Conservation (phyloP, 495 filamentous ascomycete genomes). For the Neurospora sp. region DNA sequence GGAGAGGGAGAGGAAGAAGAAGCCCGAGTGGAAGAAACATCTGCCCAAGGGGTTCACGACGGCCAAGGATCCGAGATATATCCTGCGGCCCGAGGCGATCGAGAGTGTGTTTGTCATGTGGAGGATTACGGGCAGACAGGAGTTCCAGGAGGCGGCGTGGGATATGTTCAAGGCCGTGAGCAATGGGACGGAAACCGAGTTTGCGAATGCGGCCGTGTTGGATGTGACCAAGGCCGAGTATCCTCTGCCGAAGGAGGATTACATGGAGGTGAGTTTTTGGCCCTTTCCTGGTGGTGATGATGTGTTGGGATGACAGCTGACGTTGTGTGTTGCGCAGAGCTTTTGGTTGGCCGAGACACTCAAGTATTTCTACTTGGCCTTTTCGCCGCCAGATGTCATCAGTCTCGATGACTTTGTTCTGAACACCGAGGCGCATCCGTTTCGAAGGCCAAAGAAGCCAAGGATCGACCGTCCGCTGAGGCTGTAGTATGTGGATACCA, state of each 20-base stretch:
- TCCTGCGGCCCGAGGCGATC: constrained; percentile 51
- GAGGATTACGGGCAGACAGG: constrained; percentile 55
- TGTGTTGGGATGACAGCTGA: constrained; percentile 8
- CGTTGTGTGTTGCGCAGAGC: constrained; percentile 52
- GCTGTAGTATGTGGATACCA: background rate
- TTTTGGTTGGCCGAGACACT: constrained; percentile 35
- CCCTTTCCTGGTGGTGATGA: background rate
- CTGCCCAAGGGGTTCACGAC: constrained; percentile 28
- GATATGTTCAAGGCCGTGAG: constrained; percentile 60
- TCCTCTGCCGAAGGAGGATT: constrained; percentile 26
- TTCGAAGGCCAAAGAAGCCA: constrained; percentile 26
- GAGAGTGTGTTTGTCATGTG: constrained; percentile 65
- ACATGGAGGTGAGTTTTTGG: constrained; percentile 33
- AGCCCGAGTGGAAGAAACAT: constrained; percentile 19
- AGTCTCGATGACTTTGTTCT: constrained; percentile 70
- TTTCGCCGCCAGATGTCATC: constrained; percentile 55
- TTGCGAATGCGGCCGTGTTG: constrained; percentile 50
- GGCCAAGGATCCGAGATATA: constrained; percentile 32
- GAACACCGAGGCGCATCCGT: constrained; percentile 44
- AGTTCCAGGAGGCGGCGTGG: constrained; percentile 58
- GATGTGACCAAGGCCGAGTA: constrained; percentile 40
- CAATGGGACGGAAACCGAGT: constrained; percentile 47
- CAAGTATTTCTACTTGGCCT: constrained; percentile 74
- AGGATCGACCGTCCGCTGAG: background rate
- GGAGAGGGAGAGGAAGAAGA: constrained; percentile 15